Conservation (phyloP, 257 asterid genomes). For the Nicotiana obtusifolia region DNA sequence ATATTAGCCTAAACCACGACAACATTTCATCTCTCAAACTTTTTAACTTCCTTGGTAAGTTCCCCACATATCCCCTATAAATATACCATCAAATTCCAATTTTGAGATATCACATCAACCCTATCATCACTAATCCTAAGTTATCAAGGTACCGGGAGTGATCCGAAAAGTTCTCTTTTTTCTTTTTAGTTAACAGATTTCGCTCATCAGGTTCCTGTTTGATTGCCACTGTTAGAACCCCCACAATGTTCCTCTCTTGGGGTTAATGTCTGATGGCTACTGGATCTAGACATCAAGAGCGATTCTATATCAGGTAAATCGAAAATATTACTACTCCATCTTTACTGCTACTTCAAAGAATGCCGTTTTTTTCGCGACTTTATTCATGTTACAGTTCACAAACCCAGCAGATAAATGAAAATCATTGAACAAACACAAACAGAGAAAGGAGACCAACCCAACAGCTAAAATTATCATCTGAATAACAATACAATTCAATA, state of each 20-base stretch:
- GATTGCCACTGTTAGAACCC: neutral
- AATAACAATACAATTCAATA: no score
- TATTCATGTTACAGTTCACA: no score
- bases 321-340: no score
- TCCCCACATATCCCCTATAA: neutral
- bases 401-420: no score
- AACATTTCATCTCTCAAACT: neutral
- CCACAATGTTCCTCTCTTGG: neutral
- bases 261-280: neutral
- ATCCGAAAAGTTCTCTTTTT: neutral
- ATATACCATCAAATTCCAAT: neutral
- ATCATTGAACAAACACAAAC: no score
- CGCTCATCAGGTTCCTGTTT: neutral
- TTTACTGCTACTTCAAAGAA: no score
- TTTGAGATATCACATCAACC: neutral
- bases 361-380: no score
- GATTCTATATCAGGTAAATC: no score
- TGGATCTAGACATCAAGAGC: no score
- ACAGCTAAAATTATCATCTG: no score
- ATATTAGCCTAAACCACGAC: neutral
- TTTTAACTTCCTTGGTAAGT: neutral
- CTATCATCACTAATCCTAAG: neutral
- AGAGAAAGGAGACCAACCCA: no score
- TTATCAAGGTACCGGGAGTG: neutral
- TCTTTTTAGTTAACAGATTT: neutral